phyloP scores from a whole-genome alignment of 495 filamentous ascomycete genomes.

The Podospora conica region DNA sequence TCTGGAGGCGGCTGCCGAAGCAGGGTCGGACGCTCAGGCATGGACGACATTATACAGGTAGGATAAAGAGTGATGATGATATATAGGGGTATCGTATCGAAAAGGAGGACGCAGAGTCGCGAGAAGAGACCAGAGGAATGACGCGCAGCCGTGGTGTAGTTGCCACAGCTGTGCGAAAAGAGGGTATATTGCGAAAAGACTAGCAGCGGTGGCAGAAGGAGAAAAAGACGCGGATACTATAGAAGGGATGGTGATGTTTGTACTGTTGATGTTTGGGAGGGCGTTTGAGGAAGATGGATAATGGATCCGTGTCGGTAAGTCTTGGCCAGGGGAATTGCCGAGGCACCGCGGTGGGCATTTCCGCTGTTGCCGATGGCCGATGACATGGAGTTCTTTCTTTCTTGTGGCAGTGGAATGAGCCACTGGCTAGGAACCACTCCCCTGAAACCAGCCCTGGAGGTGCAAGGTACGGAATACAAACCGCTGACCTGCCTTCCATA shows the following conservation, averaged over 20 bases:
- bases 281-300: neutral
- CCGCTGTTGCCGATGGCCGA: neutral
- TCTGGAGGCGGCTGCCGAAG: constrained; percentile 69
- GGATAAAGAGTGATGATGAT: neutral
- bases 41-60: constrained; percentile 1
- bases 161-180: neutral
- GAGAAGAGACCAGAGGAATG: neutral
- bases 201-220: neutral
- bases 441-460: neutral
- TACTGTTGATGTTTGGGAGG: neutral
- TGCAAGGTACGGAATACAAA: too few relatives aligned
- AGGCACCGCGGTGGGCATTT: neutral
- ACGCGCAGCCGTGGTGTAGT: neutral
- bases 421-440: neutral
- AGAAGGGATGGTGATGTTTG: neutral
- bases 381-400: neutral
- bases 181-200: neutral
- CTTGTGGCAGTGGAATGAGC: neutral
- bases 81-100: neutral
- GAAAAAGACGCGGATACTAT: neutral
- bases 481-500: neutral
- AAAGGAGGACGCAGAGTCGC: neutral
- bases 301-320: neutral
- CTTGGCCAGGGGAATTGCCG: neutral
- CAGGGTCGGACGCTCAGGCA: constrained; percentile 51